Evolutionary conservation across 805 yeast genomes (phyloP), one percentile per base, ranked within the genome.

Genomic region (Ogataea corticis): DNA sequence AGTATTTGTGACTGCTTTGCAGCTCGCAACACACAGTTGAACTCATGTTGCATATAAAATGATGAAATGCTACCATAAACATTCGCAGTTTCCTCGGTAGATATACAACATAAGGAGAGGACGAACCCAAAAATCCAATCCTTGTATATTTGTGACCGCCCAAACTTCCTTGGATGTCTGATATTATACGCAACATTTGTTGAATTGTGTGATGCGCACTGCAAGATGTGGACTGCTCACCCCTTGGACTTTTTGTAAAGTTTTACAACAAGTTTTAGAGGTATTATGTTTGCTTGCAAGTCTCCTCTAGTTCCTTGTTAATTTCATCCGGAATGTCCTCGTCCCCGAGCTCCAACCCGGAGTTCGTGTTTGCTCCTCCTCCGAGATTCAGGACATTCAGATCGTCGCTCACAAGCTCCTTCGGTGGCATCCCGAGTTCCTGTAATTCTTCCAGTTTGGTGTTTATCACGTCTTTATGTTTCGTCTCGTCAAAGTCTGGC

Each of bases 11-110:
- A 28, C 40, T 37, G 14, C 11, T 31, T 14, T 31, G 15, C 11
- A 7, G 10, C 14, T 27, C 27, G 40, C 40, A 37, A 14, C 25
- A 17, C 12, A 25, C 23, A 16, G 21, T 11, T 28, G 14, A 17
- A 17, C 25, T 7, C 10, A 23, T 25, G 23, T 16, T 28, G 21
- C 15, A 40, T 40, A 41, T 49, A 45, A 39, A 62, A 73, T 85
- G 94, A 85, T 85, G 91, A 85, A 80, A 73, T 73, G 70, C 69
- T 73, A 69, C 82, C 83, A 74, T 73, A 70, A 77, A 83, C 94
- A 85, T 85, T 85, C 94, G 92, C 94, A 85, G 94, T 85, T 85
- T 85, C 91, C 92, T 80, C 94, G 94, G 91, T 84, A 85, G 87
- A 69, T 80, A 75, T 80, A 82, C 90, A 77, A 70, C 71, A 71